Percentiles rank a stretch among this genome's conserved stretches.
phyloP scores from a whole-genome alignment of 768 basidiomycete species.

The Albatrellus ellisii region DNA sequence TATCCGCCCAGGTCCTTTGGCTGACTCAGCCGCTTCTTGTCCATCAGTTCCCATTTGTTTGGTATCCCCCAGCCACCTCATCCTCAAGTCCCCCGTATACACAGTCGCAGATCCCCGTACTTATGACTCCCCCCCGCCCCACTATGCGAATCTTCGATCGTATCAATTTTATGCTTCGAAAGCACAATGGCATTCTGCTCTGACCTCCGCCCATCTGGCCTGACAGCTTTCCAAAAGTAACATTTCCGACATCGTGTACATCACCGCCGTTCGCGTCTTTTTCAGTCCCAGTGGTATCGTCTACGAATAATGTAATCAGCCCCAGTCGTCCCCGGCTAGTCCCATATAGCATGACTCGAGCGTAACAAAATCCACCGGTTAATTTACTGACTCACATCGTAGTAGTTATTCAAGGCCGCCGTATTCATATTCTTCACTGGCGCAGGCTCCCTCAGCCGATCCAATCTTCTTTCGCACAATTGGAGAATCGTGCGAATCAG shows the following conservation, averaged over 20 bases:
- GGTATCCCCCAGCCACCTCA: neutral
- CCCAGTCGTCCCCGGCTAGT: neutral
- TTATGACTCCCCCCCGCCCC: neutral
- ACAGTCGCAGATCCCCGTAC: neutral
- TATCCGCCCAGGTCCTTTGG: too few relatives aligned
- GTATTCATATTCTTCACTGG: conserved; percentile 2
- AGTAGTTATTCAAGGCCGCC: conserved; percentile 7
- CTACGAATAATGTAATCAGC: conserved; percentile 7
- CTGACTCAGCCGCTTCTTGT: too few relatives aligned
- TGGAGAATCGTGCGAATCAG: neutral
- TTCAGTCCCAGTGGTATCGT: conserved; percentile 1
- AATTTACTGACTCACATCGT: conserved; percentile 9
- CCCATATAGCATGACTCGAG: conserved; percentile 2
- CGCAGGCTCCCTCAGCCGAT: neutral
- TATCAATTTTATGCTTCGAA: too few relatives aligned
- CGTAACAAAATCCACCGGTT: neutral
- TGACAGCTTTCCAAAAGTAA: conserved; percentile 10
- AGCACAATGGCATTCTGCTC: neutral
- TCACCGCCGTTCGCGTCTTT: conserved; percentile 9
- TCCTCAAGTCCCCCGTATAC: neutral
- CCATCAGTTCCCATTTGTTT: too few relatives aligned
- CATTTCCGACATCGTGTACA: conserved; percentile 12
- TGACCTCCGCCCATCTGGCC: conserved; percentile 8
- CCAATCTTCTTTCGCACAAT: neutral
- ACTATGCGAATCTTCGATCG: too few relatives aligned